phyloP scores from a whole-genome alignment of 2,329 filamentous ascomycete genomes.

The Stromatinia cepivora region DNA sequence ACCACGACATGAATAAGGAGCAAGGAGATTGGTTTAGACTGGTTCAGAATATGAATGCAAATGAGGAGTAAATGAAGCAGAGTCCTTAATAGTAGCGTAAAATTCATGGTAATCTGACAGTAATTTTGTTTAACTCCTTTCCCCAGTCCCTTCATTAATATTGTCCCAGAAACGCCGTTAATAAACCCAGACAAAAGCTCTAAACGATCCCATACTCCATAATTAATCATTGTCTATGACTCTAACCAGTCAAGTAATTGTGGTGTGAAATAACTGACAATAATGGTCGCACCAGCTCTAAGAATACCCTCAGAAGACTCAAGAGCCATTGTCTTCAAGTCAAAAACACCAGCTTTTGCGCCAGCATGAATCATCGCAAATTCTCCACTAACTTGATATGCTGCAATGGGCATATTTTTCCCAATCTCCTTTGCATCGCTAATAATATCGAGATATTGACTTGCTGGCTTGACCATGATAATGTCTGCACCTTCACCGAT shows the following conservation, averaged over 20 bases:
- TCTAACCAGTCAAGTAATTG: constrained; percentile 70
- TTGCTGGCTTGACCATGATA: constrained; percentile 98
- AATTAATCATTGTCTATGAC: constrained; percentile 42
- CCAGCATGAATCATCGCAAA: constrained; percentile 97
- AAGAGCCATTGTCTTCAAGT: constrained; percentile 90
- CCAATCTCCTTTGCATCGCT: constrained; percentile 94
- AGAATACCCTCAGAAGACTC: constrained; percentile 93
- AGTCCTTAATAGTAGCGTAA: neutral
- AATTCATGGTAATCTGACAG: constrained; percentile 15
- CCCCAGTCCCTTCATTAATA: constrained; percentile 14
- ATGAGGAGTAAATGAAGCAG: neutral
- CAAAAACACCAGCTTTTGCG: constrained; percentile 94
- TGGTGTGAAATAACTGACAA: constrained; percentile 92
- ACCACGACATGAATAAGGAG: neutral
- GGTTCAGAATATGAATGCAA: neutral
- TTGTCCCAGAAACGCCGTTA: constrained; percentile 18
- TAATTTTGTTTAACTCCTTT: constrained; percentile 23
- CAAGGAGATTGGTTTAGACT: neutral
- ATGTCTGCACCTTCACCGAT: constrained; percentile 94
- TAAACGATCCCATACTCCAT: constrained; percentile 1
- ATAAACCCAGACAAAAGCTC: neutral
- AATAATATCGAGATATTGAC: constrained; percentile 95
- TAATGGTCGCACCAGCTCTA: constrained; percentile 86
- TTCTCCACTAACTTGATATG: constrained; percentile 96
- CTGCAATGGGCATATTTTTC: constrained; percentile 86